These are phyloP conservation scores for Fagopyrum tataricum DNA, from an alignment of 148 eudicot species.

Conservation along the genomic window DNA sequence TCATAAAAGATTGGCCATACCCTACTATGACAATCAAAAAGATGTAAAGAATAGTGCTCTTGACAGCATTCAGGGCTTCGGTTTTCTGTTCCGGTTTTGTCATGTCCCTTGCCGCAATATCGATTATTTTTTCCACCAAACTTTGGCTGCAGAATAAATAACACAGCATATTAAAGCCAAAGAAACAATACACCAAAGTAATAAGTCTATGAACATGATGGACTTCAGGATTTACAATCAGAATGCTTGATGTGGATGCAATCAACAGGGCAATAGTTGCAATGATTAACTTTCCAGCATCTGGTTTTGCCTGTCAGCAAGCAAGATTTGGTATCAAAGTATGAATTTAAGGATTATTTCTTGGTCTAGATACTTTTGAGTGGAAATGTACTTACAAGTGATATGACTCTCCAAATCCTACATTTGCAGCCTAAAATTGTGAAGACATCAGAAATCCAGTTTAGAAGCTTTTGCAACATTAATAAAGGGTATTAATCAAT, in stretches of 20 bases:
- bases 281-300: constrained; percentile 54
- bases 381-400: constrained; percentile 52
- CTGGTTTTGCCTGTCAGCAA: constrained; percentile 65
- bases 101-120: constrained; percentile 72
- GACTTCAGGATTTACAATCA: constrained; percentile 46
- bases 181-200: not conserved
- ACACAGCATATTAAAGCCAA: not conserved
- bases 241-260: constrained; percentile 64
- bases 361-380: not conserved
- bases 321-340: constrained; percentile 12
- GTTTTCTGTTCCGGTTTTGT: constrained; percentile 54
- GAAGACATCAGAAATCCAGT: constrained; percentile 12
- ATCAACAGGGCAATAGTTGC: constrained; percentile 74
- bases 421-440: constrained; percentile 63
- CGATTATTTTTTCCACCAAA: constrained; percentile 82
- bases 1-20: constrained; percentile 32
- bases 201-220: not conserved
- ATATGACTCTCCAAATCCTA: constrained; percentile 61
- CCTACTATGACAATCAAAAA: constrained; percentile 65
- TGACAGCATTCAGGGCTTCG: constrained; percentile 56
- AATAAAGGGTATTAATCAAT: not conserved
- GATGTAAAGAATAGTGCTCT: constrained; percentile 57
- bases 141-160: constrained; percentile 55
- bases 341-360: not conserved
- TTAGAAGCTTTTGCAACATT: constrained; percentile 15